These are phyloP conservation scores for Punica granatum DNA, from an alignment of 345 rosid genomes.

Conservation along the genomic window DNA sequence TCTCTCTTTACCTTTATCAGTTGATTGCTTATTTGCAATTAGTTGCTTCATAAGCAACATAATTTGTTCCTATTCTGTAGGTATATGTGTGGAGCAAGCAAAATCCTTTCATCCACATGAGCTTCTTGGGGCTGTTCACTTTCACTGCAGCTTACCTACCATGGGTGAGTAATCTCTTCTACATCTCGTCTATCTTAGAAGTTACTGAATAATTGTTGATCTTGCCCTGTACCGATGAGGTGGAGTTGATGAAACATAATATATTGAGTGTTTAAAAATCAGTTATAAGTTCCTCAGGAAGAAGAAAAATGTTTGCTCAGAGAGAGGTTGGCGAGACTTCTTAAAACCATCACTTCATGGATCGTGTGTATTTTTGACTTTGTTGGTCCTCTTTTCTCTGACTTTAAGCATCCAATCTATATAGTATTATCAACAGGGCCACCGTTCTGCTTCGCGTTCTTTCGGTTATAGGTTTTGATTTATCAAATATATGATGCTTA, in stretches of 20 bases:
- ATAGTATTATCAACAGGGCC: not conserved
- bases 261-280: not conserved
- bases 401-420: not conserved
- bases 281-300: not conserved
- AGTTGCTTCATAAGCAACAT: slow-evolving; percentile 4
- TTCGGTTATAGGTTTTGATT: not conserved
- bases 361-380: not conserved
- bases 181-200: not conserved
- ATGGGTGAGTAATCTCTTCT: slow-evolving; percentile 58
- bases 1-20: not conserved
- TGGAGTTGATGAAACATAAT: not conserved
- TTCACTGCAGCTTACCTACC: slow-evolving; percentile 95
- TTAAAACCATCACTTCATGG: no score
- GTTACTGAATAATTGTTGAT: not conserved
- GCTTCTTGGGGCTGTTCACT: slow-evolving; percentile 92
- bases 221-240: not conserved
- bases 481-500: not conserved
- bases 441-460: not conserved
- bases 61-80: slow-evolving; percentile 20
- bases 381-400: not conserved
- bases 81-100: slow-evolving; percentile 99
- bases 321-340: no score
- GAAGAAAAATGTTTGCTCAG: no score
- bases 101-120: slow-evolving; percentile 96
- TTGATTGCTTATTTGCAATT: slow-evolving; percentile 2